Conservation (phyloP, 1,284 basidiomycete species). For the Malassezia sp. region DNA sequence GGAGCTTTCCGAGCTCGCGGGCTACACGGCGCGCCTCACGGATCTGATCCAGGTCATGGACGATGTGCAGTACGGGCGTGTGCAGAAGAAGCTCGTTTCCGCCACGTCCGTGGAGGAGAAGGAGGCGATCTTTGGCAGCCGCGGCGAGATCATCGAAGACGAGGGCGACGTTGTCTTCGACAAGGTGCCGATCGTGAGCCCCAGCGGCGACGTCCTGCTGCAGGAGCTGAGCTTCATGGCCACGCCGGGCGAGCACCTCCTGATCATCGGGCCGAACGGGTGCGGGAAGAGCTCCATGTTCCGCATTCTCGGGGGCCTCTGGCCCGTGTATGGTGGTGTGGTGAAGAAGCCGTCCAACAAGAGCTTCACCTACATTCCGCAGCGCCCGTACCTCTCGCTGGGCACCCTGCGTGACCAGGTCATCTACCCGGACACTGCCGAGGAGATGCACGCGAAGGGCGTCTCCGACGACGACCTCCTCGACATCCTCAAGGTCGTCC, state of each 20-base stretch:
- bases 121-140: conserved; percentile 62
- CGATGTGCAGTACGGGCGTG: conserved; percentile 70
- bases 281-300: conserved; percentile 55
- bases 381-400: conserved; percentile 81
- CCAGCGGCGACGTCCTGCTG: conserved; percentile 85
- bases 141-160: conserved; percentile 56
- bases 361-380: conserved; percentile 89
- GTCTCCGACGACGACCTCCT: conserved; percentile 61
- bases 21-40: conserved; percentile 84
- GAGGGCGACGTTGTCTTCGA: conserved; percentile 69
- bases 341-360: conserved; percentile 83
- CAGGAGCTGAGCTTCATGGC: conserved; percentile 69
- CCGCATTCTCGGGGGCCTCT: conserved; percentile 86
- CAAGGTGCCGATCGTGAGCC: conserved; percentile 85
- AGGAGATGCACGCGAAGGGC: conserved; percentile 41
- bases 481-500: conserved; percentile 63
- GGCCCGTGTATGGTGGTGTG: conserved; percentile 88
- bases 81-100: conserved; percentile 74
- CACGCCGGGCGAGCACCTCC: conserved; percentile 64
- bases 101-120: conserved; percentile 57
- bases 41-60: conserved; percentile 82
- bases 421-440: conserved; percentile 66
- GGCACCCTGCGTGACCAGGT: conserved; percentile 88
- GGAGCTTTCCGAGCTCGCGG: conserved; percentile 81
- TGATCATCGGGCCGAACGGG: conserved; percentile 58